Base-by-base conservation (phyloP, 2,329 filamentous ascomycete genomes). In the Pezicula neosporulosa region DNA sequence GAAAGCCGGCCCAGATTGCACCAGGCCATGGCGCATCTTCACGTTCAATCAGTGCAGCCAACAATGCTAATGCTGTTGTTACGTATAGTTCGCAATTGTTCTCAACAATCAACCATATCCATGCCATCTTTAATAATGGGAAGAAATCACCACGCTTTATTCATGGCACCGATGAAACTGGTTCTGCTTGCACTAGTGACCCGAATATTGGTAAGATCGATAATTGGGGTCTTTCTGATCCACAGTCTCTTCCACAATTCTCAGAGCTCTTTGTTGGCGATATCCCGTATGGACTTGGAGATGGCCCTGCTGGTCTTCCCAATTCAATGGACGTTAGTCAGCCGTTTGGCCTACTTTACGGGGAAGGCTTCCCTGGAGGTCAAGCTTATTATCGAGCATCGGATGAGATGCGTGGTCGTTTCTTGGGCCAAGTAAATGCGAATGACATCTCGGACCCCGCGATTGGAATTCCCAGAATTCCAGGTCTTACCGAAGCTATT, bases 251-350 rank as follows among this genome's bases (percentile, higher is more conserved):
- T 57, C 77, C 84, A 36, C 90, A 95, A 63, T 87, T 96, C 57
- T 80, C 87, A 4, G 90, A 96, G 57, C 76, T 87, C 33, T 86
- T 86, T 59, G 85, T 89, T 3, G 84, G 86, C 6, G 78, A 92
- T 52, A 74, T 83, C 16, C 85, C 86, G 33, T 96, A 87, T 69
- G 93, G 93, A 3, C 68, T 92, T 46, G 90, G 89, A 4, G 76
- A 89, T 30, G 91, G 90, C 5, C 85, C 90, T 47, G 84, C 90
- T 9, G 90, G 87, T 15, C 74, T 85, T 21, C 89, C 89, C 1
- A 97, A 97, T 63, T 81, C 88, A 35, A 92, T 97, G 87, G 92
- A 96, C 65, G 82, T 96, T 35, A 96, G 91, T 64, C 89, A 93
- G 61, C 81, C 82, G 8, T 92, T 89, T 65, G 93, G 93, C 8